These are phyloP conservation scores for Daldinia eschscholtzii DNA, from an alignment of 2,329 filamentous ascomycete species.

Conservation along the genomic window DNA sequence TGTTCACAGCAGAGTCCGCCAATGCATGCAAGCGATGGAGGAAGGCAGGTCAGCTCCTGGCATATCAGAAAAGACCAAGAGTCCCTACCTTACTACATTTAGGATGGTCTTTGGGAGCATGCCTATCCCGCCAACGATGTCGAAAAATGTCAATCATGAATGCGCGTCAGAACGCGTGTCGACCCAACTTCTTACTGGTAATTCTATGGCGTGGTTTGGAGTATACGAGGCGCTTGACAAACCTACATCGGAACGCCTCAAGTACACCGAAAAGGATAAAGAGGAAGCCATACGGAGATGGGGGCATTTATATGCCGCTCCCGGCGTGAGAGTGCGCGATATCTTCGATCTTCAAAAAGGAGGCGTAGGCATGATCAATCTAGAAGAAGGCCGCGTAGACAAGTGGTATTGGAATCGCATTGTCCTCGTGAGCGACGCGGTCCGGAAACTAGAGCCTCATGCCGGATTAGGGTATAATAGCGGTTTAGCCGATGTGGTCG, in stretches of 20 bases:
- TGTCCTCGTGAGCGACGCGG: slow-evolving; percentile 54
- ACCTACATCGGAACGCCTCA: slow-evolving; percentile 45
- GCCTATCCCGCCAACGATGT: slow-evolving; percentile 26
- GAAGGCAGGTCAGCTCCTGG: slow-evolving; percentile 29
- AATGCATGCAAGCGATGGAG: slow-evolving; percentile 50
- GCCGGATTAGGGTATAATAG: slow-evolving; percentile 53
- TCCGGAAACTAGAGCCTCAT: slow-evolving; percentile 54
- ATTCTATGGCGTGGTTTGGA: slow-evolving; percentile 43
- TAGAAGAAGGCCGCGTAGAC: slow-evolving; percentile 54
- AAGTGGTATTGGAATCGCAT: slow-evolving; percentile 51
- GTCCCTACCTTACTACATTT: slow-evolving; percentile 46
- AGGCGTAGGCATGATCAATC: slow-evolving; percentile 46
- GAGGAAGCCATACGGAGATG: slow-evolving; percentile 44
- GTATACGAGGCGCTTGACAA: slow-evolving; percentile 49
- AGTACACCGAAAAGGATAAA: slow-evolving; percentile 52
- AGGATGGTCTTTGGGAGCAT: slow-evolving; percentile 42
- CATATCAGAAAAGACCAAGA: slow-evolving; percentile 25
- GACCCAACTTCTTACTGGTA: slow-evolving; percentile 41
- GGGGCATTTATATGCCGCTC: slow-evolving; percentile 48
- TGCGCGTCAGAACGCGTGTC: slow-evolving; percentile 41
- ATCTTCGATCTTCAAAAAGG: slow-evolving; percentile 39
- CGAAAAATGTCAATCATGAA: slow-evolving; percentile 33
- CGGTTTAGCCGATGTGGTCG: slow-evolving; percentile 49
- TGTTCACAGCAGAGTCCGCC: slow-evolving; percentile 55
- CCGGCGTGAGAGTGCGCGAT: slow-evolving; percentile 46